Evolutionary conservation across 805 yeast species (phyloP), one percentile per base, ranked within the genome.

Genomic region (Lipomyces yamadae): DNA sequence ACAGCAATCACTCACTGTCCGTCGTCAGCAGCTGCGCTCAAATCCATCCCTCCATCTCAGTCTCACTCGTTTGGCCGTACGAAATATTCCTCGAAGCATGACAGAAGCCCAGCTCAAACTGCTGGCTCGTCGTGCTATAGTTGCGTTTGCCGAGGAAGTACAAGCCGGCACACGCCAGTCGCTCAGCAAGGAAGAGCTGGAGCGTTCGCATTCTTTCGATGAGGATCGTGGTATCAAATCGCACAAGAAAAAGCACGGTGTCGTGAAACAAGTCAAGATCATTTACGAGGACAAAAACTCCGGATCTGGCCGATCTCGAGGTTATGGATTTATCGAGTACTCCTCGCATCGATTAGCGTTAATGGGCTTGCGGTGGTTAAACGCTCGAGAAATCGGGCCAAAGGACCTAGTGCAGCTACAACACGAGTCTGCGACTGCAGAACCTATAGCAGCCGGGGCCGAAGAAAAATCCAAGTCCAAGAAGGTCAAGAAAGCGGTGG

Each of bases 361-460:
- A 72, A 93, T 92, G 98, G 98, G 96, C 1, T 84, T 95, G 64
- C 87, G 99, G 82, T 95, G 97, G 97, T 83, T 95, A 77, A 95
- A 95, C 77, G 97, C 97, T 6, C 97, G 94, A 76, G 88, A 86
- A 74, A 97, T 95, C 5, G 68, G 69, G n/a, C 61, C 59, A 15
- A 52, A 58, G 18, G 67, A 71, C 33, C 24, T 66, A 4, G 65
- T 58, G n/a, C 37, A 62, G n/a, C 56, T 69, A 11, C 62, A 56
- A 32, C 80, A 81, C 76, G 86, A 86, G 72, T 58, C 76, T 7
- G 86, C 86, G 54, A 58, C 24, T 15, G 53, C 60, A 2, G 48
- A 58, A 3, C 29, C 24, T 2, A 50, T 33, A 18, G 62, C 24
- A 29, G 70, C 72, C 1, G 76, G 61, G 4, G 79, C 76, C 3